Conservation (phyloP, 345 rosid species). For the Hibiscus mutabilis region DNA sequence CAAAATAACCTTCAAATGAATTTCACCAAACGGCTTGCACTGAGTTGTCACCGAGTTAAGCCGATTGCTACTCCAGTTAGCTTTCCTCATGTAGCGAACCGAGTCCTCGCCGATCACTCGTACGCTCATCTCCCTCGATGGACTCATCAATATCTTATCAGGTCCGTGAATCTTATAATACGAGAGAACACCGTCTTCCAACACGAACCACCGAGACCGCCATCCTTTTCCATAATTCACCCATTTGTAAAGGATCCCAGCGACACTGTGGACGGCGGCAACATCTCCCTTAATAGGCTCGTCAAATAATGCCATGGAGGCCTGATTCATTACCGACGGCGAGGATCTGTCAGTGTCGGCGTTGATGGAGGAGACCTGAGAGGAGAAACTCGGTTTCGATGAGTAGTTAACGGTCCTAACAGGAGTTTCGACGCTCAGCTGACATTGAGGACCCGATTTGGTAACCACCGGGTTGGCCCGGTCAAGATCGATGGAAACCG, state of each 20-base stretch:
- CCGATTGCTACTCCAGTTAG: constrained; percentile 40
- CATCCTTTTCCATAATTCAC: constrained; percentile 95
- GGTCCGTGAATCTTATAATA: constrained; percentile 95
- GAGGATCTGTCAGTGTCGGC: constrained; percentile 25
- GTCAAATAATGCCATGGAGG: constrained; percentile 4
- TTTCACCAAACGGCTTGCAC: constrained; percentile 87
- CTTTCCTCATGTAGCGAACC: constrained; percentile 62
- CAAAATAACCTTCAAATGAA: constrained; percentile 73
- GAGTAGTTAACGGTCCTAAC: constrained; percentile 26
- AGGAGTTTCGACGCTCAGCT: constrained; percentile 32
- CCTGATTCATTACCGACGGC: constrained; percentile 22
- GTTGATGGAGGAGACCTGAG: constrained; percentile 60
- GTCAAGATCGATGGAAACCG: constrained; percentile 91
- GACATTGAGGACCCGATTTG: constrained; percentile 46
- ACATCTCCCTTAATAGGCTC: constrained; percentile 15
- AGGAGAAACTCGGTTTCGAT: constrained; percentile 48
- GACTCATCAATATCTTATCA: constrained; percentile 68
- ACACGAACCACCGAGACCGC: constrained; percentile 85
- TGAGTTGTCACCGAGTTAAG: constrained; percentile 28
- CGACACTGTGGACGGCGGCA: constrained; percentile 41
- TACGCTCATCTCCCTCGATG: constrained; percentile 51
- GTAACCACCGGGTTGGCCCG: constrained; percentile 51
- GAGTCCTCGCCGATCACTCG: constrained; percentile 87
- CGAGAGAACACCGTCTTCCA: constrained; percentile 39
- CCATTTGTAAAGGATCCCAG: constrained; percentile 93